Evolutionary conservation across 164 flowering plant species (phyloP), one percentile per base, ranked within the genome.

Genomic region (Sextonia rubra): DNA sequence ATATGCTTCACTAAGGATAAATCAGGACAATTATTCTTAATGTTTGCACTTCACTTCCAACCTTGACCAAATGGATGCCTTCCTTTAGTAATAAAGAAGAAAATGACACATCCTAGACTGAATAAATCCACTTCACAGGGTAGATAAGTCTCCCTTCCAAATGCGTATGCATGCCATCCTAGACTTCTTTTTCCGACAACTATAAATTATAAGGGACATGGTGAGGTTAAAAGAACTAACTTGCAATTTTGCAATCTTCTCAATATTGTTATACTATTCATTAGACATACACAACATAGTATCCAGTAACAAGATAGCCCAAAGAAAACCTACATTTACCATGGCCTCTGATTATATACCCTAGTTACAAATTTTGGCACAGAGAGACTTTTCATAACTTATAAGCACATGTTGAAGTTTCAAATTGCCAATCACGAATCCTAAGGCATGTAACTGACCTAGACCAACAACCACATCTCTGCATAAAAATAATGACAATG

Each of bases 341-440:
- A 62, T 90, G 86, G 56, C 87, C 89, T 72, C 86, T 90, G 82
- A 95, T 90, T 66, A 90, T n/a, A n/a, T 87, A 32, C 97, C 97
- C 91, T 89, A 89, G 79, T 92, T 95, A 27, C 95, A 89, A 48
- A 90, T 80, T 79, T 90, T 92, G 23, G 92, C 95, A 76, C 89
- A 79, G 27, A 90, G 70, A 22, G 76, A 55, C 72, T 60, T 80
- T 14, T 83, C 89, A 63, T 80, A 80, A 26, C 66, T 72, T 71
- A 92, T 84, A 82, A 92, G 79, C 25, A 92, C 89, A 81, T 90
- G 89, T 62, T 90, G 93, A 80, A 95, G 97, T 83, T 90, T 92
- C n/a, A 92, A 73, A 73, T 92, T 93, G 24, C 93, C 84, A 79
- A 90, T 93, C 63, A 88, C 73, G 15, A 92, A 88, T 67, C 94